A percentile compares a stretch with the other conserved stretches of the same genome.
phyloP scores from a whole-genome alignment of 768 basidiomycete genomes.

The Xerocomus spinulosus region DNA sequence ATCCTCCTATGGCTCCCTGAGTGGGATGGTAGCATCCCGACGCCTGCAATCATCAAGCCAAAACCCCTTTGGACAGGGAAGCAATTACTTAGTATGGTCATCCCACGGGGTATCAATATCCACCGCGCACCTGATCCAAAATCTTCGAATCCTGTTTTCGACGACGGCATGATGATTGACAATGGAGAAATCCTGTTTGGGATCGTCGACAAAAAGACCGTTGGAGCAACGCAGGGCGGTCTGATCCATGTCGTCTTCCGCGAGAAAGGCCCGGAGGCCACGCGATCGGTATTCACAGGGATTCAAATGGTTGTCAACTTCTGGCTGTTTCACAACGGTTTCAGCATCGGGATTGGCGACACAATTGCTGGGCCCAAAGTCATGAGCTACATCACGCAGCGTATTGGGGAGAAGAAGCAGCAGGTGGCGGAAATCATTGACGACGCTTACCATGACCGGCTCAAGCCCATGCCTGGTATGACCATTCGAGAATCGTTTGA shows the following conservation, averaged over 20 bases:
- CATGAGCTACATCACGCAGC: slow-evolving; percentile 81
- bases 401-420: slow-evolving; percentile 76
- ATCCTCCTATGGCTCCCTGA: slow-evolving; percentile 97
- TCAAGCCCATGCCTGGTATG: slow-evolving; percentile 95
- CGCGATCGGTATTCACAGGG: slow-evolving; percentile 86
- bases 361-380: slow-evolving; percentile 90
- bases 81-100: slow-evolving; percentile 87
- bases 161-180: slow-evolving; percentile 94
- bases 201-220: slow-evolving; percentile 98
- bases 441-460: slow-evolving; percentile 77
- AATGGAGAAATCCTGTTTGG: slow-evolving; percentile 95
- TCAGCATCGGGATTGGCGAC: slow-evolving; percentile 98
- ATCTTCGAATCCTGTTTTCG: slow-evolving; percentile 75
- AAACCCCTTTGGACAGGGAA: slow-evolving; percentile 98
- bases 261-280: slow-evolving; percentile 92
- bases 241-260: slow-evolving; percentile 95
- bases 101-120: slow-evolving; percentile 95
- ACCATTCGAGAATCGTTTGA: slow-evolving; percentile 99
- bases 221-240: slow-evolving; percentile 92
- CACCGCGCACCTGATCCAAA: slow-evolving; percentile 75
- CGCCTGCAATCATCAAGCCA: slow-evolving; percentile 92
- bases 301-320: slow-evolving; percentile 95
- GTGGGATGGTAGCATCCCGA: slow-evolving; percentile 93
- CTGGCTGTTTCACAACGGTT: slow-evolving; percentile 98
- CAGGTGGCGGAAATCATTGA: slow-evolving; percentile 77